Evolutionary conservation across 371 early-diverging fungal species (phyloP).

Genomic region (Actinomortierella ambigua): DNA sequence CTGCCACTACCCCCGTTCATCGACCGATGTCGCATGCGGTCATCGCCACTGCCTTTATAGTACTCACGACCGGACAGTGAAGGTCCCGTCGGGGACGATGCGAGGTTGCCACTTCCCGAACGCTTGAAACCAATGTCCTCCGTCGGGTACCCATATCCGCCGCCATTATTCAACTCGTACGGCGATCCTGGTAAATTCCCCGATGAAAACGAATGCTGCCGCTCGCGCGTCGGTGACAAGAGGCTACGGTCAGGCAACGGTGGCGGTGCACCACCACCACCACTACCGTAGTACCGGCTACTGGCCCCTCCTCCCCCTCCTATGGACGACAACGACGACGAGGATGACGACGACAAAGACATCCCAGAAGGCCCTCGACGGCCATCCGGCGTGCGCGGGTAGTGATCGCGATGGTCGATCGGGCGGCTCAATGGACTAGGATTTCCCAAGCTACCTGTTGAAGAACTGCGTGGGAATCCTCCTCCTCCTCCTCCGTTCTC

Average conservation of each 20-base stretch:
- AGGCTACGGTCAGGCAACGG: slow-evolving; percentile 3
- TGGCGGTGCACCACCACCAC: slow-evolving; percentile 11
- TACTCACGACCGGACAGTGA: slow-evolving; percentile 24
- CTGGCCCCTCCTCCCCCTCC: too few species aligned
- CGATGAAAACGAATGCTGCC: slow-evolving; percentile 28
- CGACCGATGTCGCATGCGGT: slow-evolving; percentile 27
- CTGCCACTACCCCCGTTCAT: slow-evolving; percentile 30
- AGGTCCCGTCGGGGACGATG: slow-evolving; percentile 24
- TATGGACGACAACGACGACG: too few species aligned
- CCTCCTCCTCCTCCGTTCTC: too few species aligned
- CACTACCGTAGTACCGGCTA: slow-evolving; percentile 13
- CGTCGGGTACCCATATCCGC: too few species aligned
- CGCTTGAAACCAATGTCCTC: too few species aligned
- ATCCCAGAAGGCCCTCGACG: slow-evolving; percentile 1
- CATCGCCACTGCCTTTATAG: slow-evolving; percentile 27
- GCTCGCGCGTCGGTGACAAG: slow-evolving; percentile 26
- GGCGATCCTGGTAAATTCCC: slow-evolving; percentile 13
- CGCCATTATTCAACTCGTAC: too few species aligned
- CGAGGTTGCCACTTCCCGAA: background rate
- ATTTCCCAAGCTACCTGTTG: slow-evolving; percentile 7
- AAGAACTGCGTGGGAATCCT: slow-evolving; percentile 2
- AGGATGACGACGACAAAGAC: too few species aligned
- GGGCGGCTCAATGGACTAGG: slow-evolving; percentile 30
- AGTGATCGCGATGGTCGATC: slow-evolving; percentile 13
- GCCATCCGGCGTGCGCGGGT: slow-evolving; percentile 12